Base-by-base conservation (phyloP, 2,329 filamentous ascomycete genomes). In the Aureobasidium sp. region DNA sequence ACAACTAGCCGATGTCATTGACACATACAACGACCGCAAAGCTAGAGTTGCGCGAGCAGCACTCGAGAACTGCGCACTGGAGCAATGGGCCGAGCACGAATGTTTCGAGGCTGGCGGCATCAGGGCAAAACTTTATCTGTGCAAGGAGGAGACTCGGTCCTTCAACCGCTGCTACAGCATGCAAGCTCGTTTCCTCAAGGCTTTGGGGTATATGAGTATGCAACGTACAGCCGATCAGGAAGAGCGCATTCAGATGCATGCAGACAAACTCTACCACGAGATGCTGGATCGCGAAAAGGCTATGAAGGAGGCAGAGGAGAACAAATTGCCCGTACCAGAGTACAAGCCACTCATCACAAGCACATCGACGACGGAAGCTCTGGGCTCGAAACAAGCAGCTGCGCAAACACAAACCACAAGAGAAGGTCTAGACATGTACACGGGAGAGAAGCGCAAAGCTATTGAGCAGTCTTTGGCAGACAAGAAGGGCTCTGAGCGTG, bases 201-300 rank as follows among this genome's bases (percentile, higher is more conserved):
- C 92, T 1, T 77, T 99, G 21, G 94, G 94, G 5, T 97, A 97
- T 72, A 82, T 95, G 8, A 84, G 84, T 30, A 78, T 84, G 64
- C 83, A 88, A 48, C 83, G 86, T 27, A 78, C 86, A 9, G 77
- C 81, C 0, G 81, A 86, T 34, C 82, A 89, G 57, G 89, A 96
- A 68, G 92, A 97, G 73, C 84, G 88, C 67, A 60, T 99, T 64
- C 94, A 97, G 75, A 90, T 97, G 87, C 92, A 97, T 73, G 93
- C 93, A 63, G 94, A 99, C 77, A 85, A 84, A 65, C 81, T 99
- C 44, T 99, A 91, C 75, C 89, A 93, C 69, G 85, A 88, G 67
- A 91, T 97, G 86, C 75, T 96, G 41, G 82, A 85, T 64, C 91
- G 96, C 72, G 93, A 99, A 75, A 80, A 79, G 25, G 83, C 82